These are phyloP conservation scores for Raphanus hybrid DNA, from an alignment of 441 rosid species.

Conservation along the genomic window DNA sequence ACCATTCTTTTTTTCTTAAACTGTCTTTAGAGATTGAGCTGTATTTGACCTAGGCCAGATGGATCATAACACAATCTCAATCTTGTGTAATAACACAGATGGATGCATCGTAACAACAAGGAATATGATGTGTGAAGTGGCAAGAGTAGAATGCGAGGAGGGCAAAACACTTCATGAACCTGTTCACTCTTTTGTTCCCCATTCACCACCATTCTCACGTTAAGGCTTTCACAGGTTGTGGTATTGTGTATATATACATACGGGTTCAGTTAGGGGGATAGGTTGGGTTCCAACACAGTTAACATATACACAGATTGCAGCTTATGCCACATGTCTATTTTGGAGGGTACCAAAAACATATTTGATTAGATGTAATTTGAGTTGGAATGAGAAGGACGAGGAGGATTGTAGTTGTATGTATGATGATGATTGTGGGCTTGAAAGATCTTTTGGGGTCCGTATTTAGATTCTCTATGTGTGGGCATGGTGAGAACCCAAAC, in stretches of 20 bases:
- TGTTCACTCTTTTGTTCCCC: constrained; percentile 31
- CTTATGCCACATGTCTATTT: constrained; percentile 16
- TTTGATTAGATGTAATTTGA: constrained; percentile 21
- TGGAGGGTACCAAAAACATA: constrained; percentile 29
- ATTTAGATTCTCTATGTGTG: constrained; percentile 33
- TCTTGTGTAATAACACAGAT: constrained; percentile 37
- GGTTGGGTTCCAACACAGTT: background rate
- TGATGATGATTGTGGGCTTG: constrained; percentile 37
- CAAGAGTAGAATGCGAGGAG: constrained; percentile 36
- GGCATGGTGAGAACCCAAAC: constrained; percentile 33
- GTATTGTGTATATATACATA: background rate
- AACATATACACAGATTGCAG: background rate
- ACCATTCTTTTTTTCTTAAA: background rate
- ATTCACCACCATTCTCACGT: constrained; percentile 39
- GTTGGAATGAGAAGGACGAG: constrained; percentile 18
- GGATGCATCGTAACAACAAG: constrained; percentile 40
- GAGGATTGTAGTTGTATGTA: constrained; percentile 21
- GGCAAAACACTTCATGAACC: constrained; percentile 20
- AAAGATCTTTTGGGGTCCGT: constrained; percentile 38
- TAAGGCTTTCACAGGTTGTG: constrained; percentile 21
- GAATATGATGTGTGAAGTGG: constrained; percentile 30
- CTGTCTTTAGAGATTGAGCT: constrained; percentile 18
- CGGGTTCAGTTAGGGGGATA: background rate
- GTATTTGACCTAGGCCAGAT: constrained; percentile 32
- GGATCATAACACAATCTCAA: constrained; percentile 45